Evolutionary conservation across 192 early-diverging fungal species (phyloP), one percentile per base, ranked within the genome.

Genomic region (Backusella mclennaniae): DNA sequence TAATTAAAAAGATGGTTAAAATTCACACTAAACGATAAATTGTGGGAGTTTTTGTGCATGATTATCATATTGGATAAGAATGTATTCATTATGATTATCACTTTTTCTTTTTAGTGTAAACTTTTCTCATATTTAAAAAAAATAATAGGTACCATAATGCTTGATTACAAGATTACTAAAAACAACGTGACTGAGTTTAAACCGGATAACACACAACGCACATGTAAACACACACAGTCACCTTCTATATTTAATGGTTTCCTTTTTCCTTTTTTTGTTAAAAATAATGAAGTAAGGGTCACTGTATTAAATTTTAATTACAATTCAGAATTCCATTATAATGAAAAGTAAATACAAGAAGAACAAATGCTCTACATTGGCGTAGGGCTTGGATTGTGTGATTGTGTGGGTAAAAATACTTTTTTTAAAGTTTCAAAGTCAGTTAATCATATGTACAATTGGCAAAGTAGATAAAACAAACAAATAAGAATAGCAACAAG

Each of bases 381-480:
- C 46, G 17, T n/a, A 19, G 46, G 46, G 46, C 46, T 49, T 49
- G 7, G 46, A 44, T 49, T 49, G 46, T 49, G 56, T 29, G 56
- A 44, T 49, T 49, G 46, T 49, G 56, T 63, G 56, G 56, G 56
- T 63, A 63, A 63, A 63, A 63, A 63, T 63, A 63, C 11, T 31
- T 23, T 53, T 26, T 53, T 26, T 44, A 44, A 29, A 23, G n/a
- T 63, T 63, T 63, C 8, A 63, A 63, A 63, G 56, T 12, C 56
- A 63, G 56, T 63, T 29, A 63, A 63, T 63, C 56, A 63, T 63
- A 12, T 63, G 56, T 63, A n/a, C 56, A 63, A 23, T 63, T 29
- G 56, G 26, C 11, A 29, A 29, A 63, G 11, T 26, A 63, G 26
- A 29, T 29, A 63, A 63, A 63, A 63, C 21, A 63, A 63, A 63